Conservation (phyloP, 2,329 filamentous ascomycete genomes). For the Penicillium sp. region DNA sequence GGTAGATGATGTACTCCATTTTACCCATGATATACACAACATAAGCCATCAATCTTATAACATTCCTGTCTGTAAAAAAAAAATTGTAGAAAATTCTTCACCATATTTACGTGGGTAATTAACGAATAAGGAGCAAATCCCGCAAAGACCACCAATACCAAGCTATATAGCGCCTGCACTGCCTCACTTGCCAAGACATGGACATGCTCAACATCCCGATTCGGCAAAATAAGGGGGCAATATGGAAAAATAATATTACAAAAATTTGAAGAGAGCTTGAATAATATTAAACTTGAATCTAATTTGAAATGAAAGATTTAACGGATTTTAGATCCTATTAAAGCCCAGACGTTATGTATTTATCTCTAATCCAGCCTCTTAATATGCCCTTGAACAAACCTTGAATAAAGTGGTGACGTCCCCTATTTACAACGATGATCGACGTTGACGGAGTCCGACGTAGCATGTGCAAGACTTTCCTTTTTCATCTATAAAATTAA, state of each 20-base stretch:
- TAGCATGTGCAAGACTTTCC: background rate
- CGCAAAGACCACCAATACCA: slow-evolving; percentile 4
- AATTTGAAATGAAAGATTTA: no score
- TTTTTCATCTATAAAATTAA: background rate
- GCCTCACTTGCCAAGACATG: slow-evolving; percentile 28
- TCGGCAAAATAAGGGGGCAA: slow-evolving; percentile 1
- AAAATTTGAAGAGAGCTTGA: background rate
- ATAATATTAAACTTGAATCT: background rate
- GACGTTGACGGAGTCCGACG: background rate
- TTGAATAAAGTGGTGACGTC: slow-evolving; percentile 4
- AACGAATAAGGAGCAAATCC: background rate
- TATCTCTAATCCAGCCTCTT: background rate
- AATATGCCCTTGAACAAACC: background rate
- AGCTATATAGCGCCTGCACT: slow-evolving; percentile 30
- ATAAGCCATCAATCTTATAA: no score
- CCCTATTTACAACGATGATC: background rate
- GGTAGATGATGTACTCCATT: background rate
- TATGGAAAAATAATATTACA: background rate
- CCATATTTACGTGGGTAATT: background rate
- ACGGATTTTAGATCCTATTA: background rate
- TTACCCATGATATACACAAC: background rate
- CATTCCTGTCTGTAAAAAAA: background rate
- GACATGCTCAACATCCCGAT: background rate
- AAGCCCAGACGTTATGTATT: background rate
- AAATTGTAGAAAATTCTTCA: background rate